phyloP scores from a whole-genome alignment of 805 yeast genomes.

The Candida ponderosae region DNA sequence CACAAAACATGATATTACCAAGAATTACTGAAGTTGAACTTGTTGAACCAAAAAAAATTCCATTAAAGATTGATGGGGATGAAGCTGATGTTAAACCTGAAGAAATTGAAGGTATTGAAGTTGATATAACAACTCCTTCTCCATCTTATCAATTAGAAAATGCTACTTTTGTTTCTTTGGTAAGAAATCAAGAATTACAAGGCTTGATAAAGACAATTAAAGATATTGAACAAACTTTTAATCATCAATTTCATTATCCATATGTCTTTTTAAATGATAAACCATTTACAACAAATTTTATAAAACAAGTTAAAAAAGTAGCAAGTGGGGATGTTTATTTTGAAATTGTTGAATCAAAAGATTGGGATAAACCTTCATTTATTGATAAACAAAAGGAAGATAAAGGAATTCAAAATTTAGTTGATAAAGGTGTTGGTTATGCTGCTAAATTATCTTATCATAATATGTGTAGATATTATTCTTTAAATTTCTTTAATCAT shows the following conservation, averaged over 20 bases:
- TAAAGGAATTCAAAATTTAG: slow-evolving; percentile 32
- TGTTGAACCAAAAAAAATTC: not conserved
- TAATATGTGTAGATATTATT: slow-evolving; percentile 80
- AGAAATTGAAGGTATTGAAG: too few species aligned
- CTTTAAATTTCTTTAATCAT: slow-evolving; percentile 54
- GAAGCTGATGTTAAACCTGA: too few species aligned
- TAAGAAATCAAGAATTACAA: slow-evolving; percentile 54
- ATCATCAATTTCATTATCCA: slow-evolving; percentile 66
- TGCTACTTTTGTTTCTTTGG: slow-evolving; percentile 70
- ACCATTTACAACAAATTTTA: slow-evolving; percentile 55
- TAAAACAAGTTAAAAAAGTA: slow-evolving; percentile 27
- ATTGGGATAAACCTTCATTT: slow-evolving; percentile 55
- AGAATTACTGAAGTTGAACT: not conserved
- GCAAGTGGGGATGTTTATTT: slow-evolving; percentile 38
- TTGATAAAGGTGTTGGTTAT: slow-evolving; percentile 43
- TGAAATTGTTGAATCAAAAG: slow-evolving; percentile 31
- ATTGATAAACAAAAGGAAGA: slow-evolving; percentile 40
- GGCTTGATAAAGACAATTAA: slow-evolving; percentile 44
- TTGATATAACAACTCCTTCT: too few species aligned
- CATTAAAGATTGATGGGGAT: slow-evolving; percentile 6
- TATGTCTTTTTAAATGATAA: slow-evolving; percentile 73
- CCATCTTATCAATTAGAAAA: slow-evolving; percentile 41
- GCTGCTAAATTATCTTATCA: slow-evolving; percentile 61
- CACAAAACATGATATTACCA: slow-evolving; percentile 9
- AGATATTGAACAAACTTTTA: slow-evolving; percentile 59